Conservation (phyloP, 495 filamentous ascomycete genomes). For the Tuber indicum region DNA sequence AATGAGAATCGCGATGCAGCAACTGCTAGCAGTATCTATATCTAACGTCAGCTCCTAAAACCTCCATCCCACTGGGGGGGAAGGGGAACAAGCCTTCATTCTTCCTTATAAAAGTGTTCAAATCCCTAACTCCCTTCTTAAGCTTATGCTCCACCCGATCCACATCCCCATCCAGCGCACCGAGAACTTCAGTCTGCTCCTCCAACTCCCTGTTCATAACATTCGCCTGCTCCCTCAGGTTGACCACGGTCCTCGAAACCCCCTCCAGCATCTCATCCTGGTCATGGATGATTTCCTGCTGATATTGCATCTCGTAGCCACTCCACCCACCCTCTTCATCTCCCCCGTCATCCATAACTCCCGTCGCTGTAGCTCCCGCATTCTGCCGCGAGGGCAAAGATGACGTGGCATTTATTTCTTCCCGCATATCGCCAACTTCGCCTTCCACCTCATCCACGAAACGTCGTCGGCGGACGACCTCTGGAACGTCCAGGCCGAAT, state of each 20-base stretch:
- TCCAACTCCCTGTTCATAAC: conserved; percentile 93
- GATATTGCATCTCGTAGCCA: conserved; percentile 87
- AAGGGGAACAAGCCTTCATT: conserved; percentile 70
- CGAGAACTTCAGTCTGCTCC: conserved; percentile 76
- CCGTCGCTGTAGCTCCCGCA: conserved; percentile 33
- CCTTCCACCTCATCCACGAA: conserved; percentile 83
- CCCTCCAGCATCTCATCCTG: conserved; percentile 90
- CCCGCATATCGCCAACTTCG: conserved; percentile 81
- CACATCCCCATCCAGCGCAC: conserved; percentile 70
- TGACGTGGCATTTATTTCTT: conserved; percentile 57
- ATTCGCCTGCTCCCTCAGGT: conserved; percentile 78
- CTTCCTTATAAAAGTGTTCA: conserved; percentile 74
- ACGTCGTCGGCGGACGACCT: conserved; percentile 70
- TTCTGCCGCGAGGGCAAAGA: background rate
- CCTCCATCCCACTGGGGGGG: background rate
- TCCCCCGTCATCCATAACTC: conserved; percentile 44
- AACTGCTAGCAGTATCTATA: conserved; percentile 74
- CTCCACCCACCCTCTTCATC: conserved; percentile 51
- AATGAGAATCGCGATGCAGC: conserved; percentile 82
- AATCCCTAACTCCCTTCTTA: conserved; percentile 74
- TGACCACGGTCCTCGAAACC: conserved; percentile 87
- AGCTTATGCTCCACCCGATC: conserved; percentile 83
- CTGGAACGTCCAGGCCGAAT: conserved; percentile 77
- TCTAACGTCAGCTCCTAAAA: conserved; percentile 28
- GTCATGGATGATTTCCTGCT: conserved; percentile 84